Base-by-base conservation (phyloP, 2,329 filamentous ascomycete genomes). In the Macrophomina pseudophaseolina region DNA sequence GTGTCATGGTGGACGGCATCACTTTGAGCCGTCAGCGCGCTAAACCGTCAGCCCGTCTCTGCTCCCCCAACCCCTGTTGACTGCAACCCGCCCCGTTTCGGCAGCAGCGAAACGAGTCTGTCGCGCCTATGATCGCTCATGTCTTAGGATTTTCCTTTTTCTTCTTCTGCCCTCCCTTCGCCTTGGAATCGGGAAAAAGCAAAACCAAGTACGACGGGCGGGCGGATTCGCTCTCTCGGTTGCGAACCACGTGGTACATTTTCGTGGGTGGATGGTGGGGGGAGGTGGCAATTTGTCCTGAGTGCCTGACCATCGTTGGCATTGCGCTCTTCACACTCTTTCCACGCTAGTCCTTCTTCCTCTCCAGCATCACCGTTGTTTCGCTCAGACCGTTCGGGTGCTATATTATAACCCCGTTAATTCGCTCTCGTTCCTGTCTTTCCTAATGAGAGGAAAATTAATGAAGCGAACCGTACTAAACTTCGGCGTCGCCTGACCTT, bases 1-100 rank as follows among this genome's bases (percentile, higher is more conserved):
- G 40, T 46, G 23, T 23, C 28, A 60, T 51, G 6, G 58, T 49
- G 40, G 28, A 35, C 44, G 58, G 58, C 42, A 62, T 42, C 23
- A 62, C 58, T 48, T 49, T 62, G 16, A 46, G 28, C 30, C 58
- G 42, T 62, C 44, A 62, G 35, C 30, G 42, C 42, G 30, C 58
- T 62, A 62, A 48, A 42, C 33, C 4, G 16, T 30, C 35, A 38
- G 35, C 53, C 33, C 53, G 33, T 38, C 28, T 14, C 54, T 14
- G 33, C 54, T 32, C 7, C 23, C 38, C 18, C 23, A 9, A 6
- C 44, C n/a, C 46, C n/a, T 49, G 46, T 6, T 44, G 6, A 5
- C 16, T 44, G 42, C 42, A 5, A 2, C 5, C 16, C 9, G 9
- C 42, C 18, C 46, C 46, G 28, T 28, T 23, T 6, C 12, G 42